These are phyloP conservation scores for Trematosphaeria pertusa DNA, from an alignment of 2,329 filamentous ascomycete genomes.

Conservation along the genomic window DNA sequence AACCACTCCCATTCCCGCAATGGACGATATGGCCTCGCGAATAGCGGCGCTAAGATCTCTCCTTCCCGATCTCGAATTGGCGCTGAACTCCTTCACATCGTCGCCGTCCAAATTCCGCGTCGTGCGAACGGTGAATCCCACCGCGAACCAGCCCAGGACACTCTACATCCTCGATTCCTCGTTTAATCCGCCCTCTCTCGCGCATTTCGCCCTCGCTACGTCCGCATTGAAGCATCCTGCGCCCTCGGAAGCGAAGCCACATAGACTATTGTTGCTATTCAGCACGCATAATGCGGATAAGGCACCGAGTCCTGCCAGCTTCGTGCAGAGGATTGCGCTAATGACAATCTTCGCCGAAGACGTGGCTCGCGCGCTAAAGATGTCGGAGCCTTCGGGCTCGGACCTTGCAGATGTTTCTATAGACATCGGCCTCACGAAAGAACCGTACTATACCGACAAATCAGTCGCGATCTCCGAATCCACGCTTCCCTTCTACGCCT, in stretches of 20 bases:
- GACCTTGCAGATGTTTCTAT: slow-evolving; percentile 42
- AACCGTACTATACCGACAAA: slow-evolving; percentile 79
- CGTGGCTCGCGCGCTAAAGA: slow-evolving; percentile 39
- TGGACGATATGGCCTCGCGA: slow-evolving; percentile 37
- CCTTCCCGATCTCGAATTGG: slow-evolving; percentile 41
- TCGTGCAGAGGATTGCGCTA: slow-evolving; percentile 71
- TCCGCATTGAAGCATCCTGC: slow-evolving; percentile 56
- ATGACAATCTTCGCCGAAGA: slow-evolving; percentile 74
- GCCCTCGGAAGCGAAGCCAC: slow-evolving; percentile 43
- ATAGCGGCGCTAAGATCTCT: slow-evolving; percentile 34
- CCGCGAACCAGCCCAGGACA: slow-evolving; percentile 44
- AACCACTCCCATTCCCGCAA: slow-evolving; percentile 1
- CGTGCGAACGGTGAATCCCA: slow-evolving; percentile 44
- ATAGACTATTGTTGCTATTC: slow-evolving; percentile 64
- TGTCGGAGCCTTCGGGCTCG: slow-evolving; percentile 4
- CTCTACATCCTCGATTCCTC: slow-evolving; percentile 71
- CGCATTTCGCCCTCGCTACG: slow-evolving; percentile 63
- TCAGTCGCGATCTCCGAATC: slow-evolving; percentile 62
- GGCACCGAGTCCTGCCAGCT: slow-evolving; percentile 69
- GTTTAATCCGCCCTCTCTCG: slow-evolving; percentile 69
- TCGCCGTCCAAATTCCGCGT: slow-evolving; percentile 45
- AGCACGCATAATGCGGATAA: slow-evolving; percentile 72
- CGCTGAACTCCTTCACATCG: slow-evolving; percentile 40
- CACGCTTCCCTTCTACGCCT: slow-evolving; percentile 42
- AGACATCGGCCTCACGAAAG: slow-evolving; percentile 74